phyloP scores from a whole-genome alignment of 2,329 filamentous ascomycete genomes.

The Coniochaeta pulveracea region DNA sequence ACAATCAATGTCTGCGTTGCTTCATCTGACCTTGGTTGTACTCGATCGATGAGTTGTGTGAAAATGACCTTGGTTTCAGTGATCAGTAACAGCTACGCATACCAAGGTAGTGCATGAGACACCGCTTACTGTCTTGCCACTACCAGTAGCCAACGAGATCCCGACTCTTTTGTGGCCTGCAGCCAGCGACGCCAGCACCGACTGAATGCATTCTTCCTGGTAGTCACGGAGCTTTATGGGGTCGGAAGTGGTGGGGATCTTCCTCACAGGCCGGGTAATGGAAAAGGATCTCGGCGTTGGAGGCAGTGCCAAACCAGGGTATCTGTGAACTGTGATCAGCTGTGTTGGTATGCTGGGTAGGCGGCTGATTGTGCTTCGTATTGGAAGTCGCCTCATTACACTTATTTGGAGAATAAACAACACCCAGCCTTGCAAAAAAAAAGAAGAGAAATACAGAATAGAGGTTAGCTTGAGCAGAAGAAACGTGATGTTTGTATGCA shows the following conservation, averaged over 20 bases:
- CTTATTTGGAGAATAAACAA: too few relatives aligned
- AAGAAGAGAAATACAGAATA: too few relatives aligned
- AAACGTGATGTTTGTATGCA: too few relatives aligned
- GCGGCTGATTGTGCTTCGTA: too few relatives aligned
- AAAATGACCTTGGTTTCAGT: constrained; percentile 64
- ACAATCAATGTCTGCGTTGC: constrained; percentile 78
- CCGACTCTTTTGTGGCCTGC: constrained; percentile 70
- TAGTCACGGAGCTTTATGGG: constrained; percentile 62
- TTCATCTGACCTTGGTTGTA: constrained; percentile 41
- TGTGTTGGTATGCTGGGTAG: too few relatives aligned
- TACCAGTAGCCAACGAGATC: constrained; percentile 76
- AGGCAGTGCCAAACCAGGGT: too few relatives aligned
- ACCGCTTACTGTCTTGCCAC: constrained; percentile 67
- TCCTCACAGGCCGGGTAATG: too few relatives aligned
- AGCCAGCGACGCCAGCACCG: constrained; percentile 58
- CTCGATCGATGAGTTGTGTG: constrained; percentile 79
- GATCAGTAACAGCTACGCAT: neutral
- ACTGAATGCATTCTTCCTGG: constrained; percentile 83
- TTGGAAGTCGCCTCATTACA: too few relatives aligned
- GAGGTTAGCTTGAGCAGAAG: too few relatives aligned
- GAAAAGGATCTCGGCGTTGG: too few relatives aligned
- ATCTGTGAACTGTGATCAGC: too few relatives aligned
- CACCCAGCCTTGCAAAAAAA: too few relatives aligned
- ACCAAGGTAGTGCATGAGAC: neutral
- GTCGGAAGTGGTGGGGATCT: neutral